These are phyloP conservation scores for Tolypocladium album DNA, from an alignment of 2,329 filamentous ascomycete species.

Conservation along the genomic window DNA sequence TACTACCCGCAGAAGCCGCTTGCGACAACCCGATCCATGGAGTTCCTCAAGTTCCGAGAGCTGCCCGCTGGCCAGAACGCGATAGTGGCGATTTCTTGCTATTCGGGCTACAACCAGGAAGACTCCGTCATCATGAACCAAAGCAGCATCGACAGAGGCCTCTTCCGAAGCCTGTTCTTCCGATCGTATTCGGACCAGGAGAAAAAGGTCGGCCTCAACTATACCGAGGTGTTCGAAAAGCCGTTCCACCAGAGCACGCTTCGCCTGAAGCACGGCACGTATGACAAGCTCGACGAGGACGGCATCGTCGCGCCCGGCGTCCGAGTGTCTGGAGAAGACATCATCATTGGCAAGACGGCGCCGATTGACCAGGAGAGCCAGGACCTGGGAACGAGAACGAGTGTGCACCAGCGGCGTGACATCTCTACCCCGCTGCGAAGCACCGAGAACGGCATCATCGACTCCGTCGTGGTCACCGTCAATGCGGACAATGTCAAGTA, in stretches of 20 bases:
- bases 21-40: constrained; percentile 94
- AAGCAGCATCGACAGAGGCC: constrained; percentile 92
- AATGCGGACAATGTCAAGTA: constrained; percentile 91
- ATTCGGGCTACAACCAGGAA: constrained; percentile 99
- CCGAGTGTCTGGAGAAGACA: constrained; percentile 92
- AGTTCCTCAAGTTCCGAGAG: constrained; percentile 96
- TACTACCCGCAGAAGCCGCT: constrained; percentile 98
- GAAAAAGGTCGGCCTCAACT: constrained; percentile 88
- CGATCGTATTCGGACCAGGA: constrained; percentile 94
- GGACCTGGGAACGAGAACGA: constrained; percentile 85
- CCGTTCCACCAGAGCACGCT: constrained; percentile 81
- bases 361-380: constrained; percentile 88
- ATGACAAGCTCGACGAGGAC: constrained; percentile 95
- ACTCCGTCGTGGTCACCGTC: constrained; percentile 86
- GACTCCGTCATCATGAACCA: constrained; percentile 99
- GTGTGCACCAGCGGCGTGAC: constrained; percentile 84
- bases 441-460: constrained; percentile 94
- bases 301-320: constrained; percentile 90
- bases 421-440: constrained; percentile 90
- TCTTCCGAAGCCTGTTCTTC: constrained; percentile 98
- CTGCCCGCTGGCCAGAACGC: constrained; percentile 95
- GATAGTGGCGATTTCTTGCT: constrained; percentile 94
- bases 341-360: constrained; percentile 97
- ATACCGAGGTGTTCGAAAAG: constrained; percentile 92
- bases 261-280: constrained; percentile 86